Evolutionary conservation across 2,329 filamentous ascomycete species (phyloP).

Genomic region (Cordyceps tenuipes): DNA sequence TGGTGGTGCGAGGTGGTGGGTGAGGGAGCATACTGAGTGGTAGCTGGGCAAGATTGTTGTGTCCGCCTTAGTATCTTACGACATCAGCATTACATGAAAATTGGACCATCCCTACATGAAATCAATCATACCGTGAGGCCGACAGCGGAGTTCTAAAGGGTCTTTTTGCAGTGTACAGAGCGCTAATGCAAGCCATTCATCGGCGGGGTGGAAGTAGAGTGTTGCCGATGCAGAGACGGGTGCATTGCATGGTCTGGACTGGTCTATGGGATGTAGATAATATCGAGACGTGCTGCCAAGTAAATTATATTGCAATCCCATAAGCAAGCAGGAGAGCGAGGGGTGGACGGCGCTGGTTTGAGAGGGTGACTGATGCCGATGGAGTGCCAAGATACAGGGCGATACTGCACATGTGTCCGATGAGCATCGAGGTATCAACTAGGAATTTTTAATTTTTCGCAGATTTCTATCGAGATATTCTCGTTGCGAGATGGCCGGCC

Average conservation of each 20-base stretch:
- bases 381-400: too few relatives aligned
- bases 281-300: neutral
- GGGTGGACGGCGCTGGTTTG: neutral
- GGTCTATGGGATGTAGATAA: neutral
- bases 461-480: too few relatives aligned
- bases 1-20: neutral
- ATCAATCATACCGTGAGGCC: neutral
- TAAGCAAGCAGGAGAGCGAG: neutral
- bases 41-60: neutral
- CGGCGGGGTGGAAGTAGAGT: neutral
- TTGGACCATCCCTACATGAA: neutral
- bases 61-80: neutral
- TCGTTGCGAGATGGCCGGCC: too few relatives aligned
- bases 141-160: neutral
- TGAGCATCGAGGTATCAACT: too few relatives aligned
- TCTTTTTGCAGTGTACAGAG: neutral
- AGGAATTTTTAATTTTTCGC: too few relatives aligned
- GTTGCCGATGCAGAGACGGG: neutral
- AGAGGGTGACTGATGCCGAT: too few relatives aligned
- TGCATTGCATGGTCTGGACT: neutral
- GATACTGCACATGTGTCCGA: too few relatives aligned
- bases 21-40: neutral
- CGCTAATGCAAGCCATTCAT: conserved; percentile 2
- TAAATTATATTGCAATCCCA: neutral
- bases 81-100: neutral